Conservation (phyloP, 352 stramenopile species). For the Phytophthora aleatoria region DNA sequence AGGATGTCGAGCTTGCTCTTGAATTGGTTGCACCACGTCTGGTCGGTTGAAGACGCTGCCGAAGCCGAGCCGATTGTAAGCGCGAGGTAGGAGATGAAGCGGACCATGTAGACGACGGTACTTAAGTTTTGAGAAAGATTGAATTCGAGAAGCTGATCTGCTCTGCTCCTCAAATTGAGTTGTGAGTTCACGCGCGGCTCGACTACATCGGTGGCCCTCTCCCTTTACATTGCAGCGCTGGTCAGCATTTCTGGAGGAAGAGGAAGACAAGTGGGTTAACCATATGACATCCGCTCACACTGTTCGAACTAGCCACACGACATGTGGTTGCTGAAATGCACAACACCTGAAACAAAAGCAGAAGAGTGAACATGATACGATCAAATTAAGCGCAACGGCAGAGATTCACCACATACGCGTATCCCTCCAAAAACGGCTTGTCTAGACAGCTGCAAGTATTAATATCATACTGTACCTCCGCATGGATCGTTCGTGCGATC, state of each 20-base stretch:
- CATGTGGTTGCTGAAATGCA: conserved; percentile 9
- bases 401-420: conserved; percentile 3
- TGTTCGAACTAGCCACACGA: conserved; percentile 26
- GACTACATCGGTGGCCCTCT: conserved; percentile 7
- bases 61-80: conserved; percentile 16
- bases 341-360: conserved; percentile 23
- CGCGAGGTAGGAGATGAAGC: conserved; percentile 1
- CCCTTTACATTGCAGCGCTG: conserved; percentile 21
- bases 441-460: conserved; percentile 11
- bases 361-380: conserved; percentile 17
- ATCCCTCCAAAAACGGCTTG: conserved; percentile 1
- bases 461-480: too few species aligned
- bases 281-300: conserved; percentile 10
- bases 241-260: neutral
- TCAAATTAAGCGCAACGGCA: conserved; percentile 10
- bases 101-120: conserved; percentile 18
- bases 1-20: conserved; percentile 33
- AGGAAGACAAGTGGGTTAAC: neutral
- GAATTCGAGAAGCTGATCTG: neutral
- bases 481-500: conserved; percentile 2
- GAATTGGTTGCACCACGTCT: conserved; percentile 33
- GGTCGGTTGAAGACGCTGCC: conserved; percentile 11
- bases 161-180: conserved; percentile 17
- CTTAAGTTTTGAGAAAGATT: neutral
- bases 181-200: conserved; percentile 7